phyloP scores from a whole-genome alignment of 495 filamentous ascomycete genomes.

The Aspergillus heteromorphus region DNA sequence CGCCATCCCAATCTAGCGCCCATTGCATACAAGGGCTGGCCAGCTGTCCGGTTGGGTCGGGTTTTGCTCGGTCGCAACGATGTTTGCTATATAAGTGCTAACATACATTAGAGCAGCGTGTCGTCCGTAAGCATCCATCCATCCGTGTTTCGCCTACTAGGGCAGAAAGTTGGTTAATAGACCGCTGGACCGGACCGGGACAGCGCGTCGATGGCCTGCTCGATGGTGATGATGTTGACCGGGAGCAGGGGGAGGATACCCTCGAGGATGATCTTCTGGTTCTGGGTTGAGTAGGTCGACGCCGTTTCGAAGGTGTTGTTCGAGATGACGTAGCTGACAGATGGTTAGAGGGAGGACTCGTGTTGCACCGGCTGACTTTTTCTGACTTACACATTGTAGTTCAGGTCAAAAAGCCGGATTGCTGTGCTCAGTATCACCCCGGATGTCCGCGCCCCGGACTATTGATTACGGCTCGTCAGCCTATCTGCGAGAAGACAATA shows the following conservation, averaged over 20 bases:
- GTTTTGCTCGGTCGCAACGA: too few relatives aligned
- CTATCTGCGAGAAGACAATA: not conserved
- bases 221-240: constrained; percentile 21
- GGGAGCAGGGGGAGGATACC: constrained; percentile 24
- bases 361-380: too few relatives aligned
- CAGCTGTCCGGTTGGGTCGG: too few relatives aligned
- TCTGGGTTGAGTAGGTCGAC: constrained; percentile 17
- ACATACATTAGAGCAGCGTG: too few relatives aligned
- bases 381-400: constrained; percentile 25
- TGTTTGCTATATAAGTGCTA: too few relatives aligned
- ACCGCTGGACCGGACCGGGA: constrained; percentile 21
- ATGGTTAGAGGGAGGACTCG: not conserved
- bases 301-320: constrained; percentile 31
- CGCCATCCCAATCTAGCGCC: not conserved
- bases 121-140: not conserved
- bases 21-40: not conserved
- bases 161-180: not conserved
- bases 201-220: constrained; percentile 22
- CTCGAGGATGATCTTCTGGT: constrained; percentile 16
- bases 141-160: too few relatives aligned
- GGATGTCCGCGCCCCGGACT: constrained; percentile 30
- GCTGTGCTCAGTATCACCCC: constrained; percentile 33
- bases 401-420: constrained; percentile 31
- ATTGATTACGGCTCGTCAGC: not conserved
- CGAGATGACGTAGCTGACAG: constrained; percentile 25